phyloP scores from a whole-genome alignment of 2,329 filamentous ascomycete genomes.

The Helminthosporium solani region DNA sequence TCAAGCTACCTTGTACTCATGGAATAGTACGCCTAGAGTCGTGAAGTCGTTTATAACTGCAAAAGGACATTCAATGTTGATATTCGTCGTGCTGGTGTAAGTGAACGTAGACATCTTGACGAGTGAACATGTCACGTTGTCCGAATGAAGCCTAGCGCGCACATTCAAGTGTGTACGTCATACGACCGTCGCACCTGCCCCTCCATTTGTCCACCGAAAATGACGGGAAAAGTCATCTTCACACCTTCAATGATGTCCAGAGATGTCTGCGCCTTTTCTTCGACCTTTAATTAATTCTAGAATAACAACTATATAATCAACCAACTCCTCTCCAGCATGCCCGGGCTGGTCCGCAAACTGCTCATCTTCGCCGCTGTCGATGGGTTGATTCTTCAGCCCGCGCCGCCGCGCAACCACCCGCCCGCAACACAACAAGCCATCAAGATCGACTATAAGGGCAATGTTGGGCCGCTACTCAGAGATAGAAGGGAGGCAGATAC shows the following conservation, averaged over 20 bases:
- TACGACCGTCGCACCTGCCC: neutral
- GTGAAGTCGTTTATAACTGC: too few species aligned
- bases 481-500: slow-evolving; percentile 42
- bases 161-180: neutral
- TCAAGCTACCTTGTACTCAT: too few species aligned
- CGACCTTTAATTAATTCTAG: too few species aligned
- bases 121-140: too few species aligned
- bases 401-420: slow-evolving; percentile 58
- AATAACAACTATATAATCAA: neutral
- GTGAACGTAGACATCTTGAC: too few species aligned
- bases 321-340: slow-evolving; percentile 55
- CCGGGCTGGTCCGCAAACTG: slow-evolving; percentile 75
- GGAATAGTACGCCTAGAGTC: too few species aligned
- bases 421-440: slow-evolving; percentile 56
- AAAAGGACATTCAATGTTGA: too few species aligned
- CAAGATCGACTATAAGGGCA: slow-evolving; percentile 68
- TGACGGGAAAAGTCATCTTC: neutral
- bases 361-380: slow-evolving; percentile 79
- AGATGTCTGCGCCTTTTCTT: too few species aligned
- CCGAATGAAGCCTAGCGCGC: too few species aligned
- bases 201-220: neutral
- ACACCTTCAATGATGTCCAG: neutral
- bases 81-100: too few species aligned
- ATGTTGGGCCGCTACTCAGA: slow-evolving; percentile 52
- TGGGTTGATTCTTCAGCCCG: slow-evolving; percentile 76